These are phyloP conservation scores for Chaetomium sp. DNA, from an alignment of 2,329 filamentous ascomycete genomes.

Conservation along the genomic window DNA sequence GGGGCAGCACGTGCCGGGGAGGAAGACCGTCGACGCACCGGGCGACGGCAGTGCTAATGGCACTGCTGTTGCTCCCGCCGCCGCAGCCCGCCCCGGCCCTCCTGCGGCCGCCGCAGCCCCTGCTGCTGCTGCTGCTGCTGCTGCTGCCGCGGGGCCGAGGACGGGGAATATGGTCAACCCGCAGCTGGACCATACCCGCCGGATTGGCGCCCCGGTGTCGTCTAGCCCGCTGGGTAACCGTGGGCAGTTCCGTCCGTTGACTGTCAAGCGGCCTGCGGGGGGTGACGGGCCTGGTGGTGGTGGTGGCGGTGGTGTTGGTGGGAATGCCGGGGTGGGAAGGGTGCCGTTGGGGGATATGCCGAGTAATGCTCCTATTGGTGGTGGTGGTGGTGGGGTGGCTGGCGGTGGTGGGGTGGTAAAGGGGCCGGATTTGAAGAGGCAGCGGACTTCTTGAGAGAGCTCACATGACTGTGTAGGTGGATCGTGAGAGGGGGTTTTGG, in stretches of 20 bases:
- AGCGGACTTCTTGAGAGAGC: constrained; percentile 44
- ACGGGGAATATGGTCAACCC: constrained; percentile 52
- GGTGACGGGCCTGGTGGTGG: constrained; percentile 34
- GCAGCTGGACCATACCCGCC: constrained; percentile 55
- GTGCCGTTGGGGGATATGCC: constrained; percentile 55
- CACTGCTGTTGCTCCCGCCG: not conserved
- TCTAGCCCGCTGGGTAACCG: constrained; percentile 62
- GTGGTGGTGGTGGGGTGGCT: constrained; percentile 6
- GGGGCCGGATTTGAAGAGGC: constrained; percentile 53
- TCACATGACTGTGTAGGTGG: not conserved
- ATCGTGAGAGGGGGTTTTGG: not conserved
- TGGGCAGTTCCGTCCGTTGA: constrained; percentile 60
- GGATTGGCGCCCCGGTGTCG: constrained; percentile 58
- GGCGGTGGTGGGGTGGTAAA: constrained; percentile 31
- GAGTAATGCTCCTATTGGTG: constrained; percentile 44
- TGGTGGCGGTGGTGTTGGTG: constrained; percentile 28
- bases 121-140: not conserved
- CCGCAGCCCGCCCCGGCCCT: not conserved
- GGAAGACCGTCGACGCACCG: constrained; percentile 23
- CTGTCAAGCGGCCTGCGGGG: constrained; percentile 56
- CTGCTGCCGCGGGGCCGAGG: not conserved
- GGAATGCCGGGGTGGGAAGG: constrained; percentile 38
- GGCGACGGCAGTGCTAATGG: constrained; percentile 31
- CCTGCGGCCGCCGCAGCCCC: not conserved
- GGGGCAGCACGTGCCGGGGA: constrained; percentile 54